Conservation (phyloP, 2,329 filamentous ascomycete species). For the Xylaria sp. region DNA sequence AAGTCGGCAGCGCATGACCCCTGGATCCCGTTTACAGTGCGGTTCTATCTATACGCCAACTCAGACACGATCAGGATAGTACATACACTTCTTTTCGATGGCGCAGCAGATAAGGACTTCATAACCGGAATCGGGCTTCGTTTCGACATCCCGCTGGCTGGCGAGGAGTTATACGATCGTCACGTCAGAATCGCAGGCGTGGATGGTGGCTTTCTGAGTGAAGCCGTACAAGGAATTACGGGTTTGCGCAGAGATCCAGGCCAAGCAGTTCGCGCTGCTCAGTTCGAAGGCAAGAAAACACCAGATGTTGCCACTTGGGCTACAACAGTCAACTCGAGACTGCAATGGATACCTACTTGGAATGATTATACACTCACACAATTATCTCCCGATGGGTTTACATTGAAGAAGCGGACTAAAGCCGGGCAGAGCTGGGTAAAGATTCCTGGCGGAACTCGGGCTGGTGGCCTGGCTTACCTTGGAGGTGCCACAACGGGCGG, state of each 20-base stretch:
- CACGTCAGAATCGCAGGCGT: constrained; percentile 67
- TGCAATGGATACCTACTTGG: constrained; percentile 69
- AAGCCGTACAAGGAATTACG: constrained; percentile 69
- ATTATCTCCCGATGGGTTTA: constrained; percentile 69
- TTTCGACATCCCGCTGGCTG: constrained; percentile 64
- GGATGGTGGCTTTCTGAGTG: constrained; percentile 64
- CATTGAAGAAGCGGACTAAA: constrained; percentile 68
- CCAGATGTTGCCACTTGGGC: constrained; percentile 60
- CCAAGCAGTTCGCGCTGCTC: constrained; percentile 57
- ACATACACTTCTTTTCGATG: constrained; percentile 67
- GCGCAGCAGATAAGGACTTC: constrained; percentile 60
- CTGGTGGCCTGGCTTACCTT: constrained; percentile 67
- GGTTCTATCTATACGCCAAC: constrained; percentile 68
- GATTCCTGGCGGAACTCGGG: constrained; percentile 64
- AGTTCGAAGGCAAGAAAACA: constrained; percentile 59
- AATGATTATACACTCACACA: constrained; percentile 67
- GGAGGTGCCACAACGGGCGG: constrained; percentile 67
- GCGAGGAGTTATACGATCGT: constrained; percentile 65
- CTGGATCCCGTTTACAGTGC: constrained; percentile 65
- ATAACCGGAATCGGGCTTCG: constrained; percentile 64
- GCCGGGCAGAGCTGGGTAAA: constrained; percentile 67
- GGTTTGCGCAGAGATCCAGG: constrained; percentile 67
- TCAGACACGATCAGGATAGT: constrained; percentile 65
- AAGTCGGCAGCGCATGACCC: constrained; percentile 51
- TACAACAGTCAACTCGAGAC: constrained; percentile 54